These are phyloP conservation scores for Yamadazyma siamensis DNA, from an alignment of 1,139 yeast species.

Conservation along the genomic window DNA sequence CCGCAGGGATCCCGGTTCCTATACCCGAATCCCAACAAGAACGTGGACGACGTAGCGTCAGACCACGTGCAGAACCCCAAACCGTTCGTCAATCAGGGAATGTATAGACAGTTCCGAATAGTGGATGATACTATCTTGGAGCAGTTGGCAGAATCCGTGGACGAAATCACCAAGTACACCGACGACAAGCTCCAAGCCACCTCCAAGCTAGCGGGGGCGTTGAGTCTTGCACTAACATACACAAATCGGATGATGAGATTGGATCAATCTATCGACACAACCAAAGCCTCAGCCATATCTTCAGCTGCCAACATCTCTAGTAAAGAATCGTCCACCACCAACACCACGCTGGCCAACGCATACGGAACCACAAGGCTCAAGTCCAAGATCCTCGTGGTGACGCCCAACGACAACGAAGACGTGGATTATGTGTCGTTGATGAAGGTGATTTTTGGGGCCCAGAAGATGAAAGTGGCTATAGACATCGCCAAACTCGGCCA, in stretches of 20 bases:
- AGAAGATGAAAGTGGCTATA: conserved; percentile 82
- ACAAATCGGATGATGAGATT: conserved; percentile 63
- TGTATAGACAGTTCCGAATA: conserved; percentile 83
- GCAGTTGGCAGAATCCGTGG: conserved; percentile 51
- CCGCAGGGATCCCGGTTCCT: conserved; percentile 67
- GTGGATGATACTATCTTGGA: conserved; percentile 77
- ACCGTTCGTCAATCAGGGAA: conserved; percentile 32
- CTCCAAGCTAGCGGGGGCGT: conserved; percentile 70
- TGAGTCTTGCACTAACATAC: conserved; percentile 74
- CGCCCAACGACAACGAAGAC: conserved; percentile 74
- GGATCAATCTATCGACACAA: conserved; percentile 48
- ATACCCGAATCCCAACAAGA: conserved; percentile 52
- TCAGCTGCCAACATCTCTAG: conserved; percentile 32
- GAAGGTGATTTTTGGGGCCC: conserved; percentile 96
- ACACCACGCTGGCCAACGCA: no score
- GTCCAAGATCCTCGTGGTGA: conserved; percentile 70
- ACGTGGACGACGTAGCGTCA: conserved; percentile 17
- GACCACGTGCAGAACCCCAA: background rate
- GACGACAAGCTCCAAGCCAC: conserved; percentile 16
- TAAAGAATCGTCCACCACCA: conserved; percentile 10
- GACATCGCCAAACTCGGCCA: conserved; percentile 85
- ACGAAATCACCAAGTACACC: conserved; percentile 17
- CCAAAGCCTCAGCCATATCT: conserved; percentile 45
- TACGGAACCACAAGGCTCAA: conserved; percentile 43
- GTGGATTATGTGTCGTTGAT: conserved; percentile 87